Base-by-base conservation (phyloP, 2,329 filamentous ascomycete species). In the Fonsecaea monophora region DNA sequence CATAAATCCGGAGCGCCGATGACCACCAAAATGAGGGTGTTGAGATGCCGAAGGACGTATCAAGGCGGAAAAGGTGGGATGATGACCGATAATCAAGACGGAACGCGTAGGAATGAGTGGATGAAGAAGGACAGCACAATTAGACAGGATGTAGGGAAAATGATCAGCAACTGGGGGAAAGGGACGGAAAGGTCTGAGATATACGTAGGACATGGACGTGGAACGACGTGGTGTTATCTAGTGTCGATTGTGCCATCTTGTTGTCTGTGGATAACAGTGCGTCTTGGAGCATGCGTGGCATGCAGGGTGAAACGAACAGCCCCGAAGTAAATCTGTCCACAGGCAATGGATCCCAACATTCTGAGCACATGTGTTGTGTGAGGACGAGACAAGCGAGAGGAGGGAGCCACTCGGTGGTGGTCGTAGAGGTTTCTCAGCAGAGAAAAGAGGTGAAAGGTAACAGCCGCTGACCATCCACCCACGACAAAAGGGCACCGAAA, bases 91-190 rank as follows among this genome's bases (percentile, higher is more conserved):
- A 35, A 30, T 50, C 15, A 18, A 42, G 57, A 50, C 12, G 50
- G 30, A 40, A 59, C 40, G 25, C 13, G 53, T 12, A 35, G 21
- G 30, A 15, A 34, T 21, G 30, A 55, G 34, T 55, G 30, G 53
- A 35, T 55, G 21, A 32, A n/a, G 18, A 32, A 35, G 25, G 59
- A 61, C 42, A 40, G 40, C 48, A 53, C 53, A 21, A 38, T 38
- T n/a, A 61, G 34, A 53, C 34, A 38, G 12, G 30, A 53, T 61
- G 45, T 21, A 61, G 59, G 38, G 53, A 13, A n/a, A 34, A 50
- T 50, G 59, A 61, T 61, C 59, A 61, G 48, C 59, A 40, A 38
- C 32, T 32, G 5, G 30, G 25, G 53, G 25, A 25, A 30, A 55
- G 4, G 10, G n/a, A n/a, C 3, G 59, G n/a, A 53, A 32, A 54